These are phyloP conservation scores for Neurospora sp. DNA, from an alignment of 495 filamentous ascomycete species.

Conservation along the genomic window DNA sequence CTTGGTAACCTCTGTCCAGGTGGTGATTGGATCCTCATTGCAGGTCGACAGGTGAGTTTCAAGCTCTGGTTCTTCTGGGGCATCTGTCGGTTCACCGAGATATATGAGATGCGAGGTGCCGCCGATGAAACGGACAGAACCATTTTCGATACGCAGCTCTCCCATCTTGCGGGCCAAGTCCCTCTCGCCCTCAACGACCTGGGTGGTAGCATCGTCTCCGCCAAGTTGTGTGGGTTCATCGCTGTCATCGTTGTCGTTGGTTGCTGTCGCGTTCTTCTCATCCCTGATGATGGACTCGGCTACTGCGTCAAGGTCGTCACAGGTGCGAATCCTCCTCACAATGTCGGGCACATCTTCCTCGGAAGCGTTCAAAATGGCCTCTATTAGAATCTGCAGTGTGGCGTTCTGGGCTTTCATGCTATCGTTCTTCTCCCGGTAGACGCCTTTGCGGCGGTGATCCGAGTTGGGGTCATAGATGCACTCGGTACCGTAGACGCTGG, in stretches of 20 bases:
- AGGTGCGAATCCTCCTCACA: slow-evolving; percentile 78
- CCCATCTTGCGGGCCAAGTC: slow-evolving; percentile 90
- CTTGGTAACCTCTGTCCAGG: slow-evolving; percentile 80
- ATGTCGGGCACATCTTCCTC: slow-evolving; percentile 74
- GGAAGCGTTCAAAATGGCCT: slow-evolving; percentile 83
- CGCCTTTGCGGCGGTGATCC: slow-evolving; percentile 91
- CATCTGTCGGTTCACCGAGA: slow-evolving; percentile 44
- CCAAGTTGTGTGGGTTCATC: slow-evolving; percentile 9
- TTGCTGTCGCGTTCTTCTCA: slow-evolving; percentile 33
- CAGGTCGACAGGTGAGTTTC: slow-evolving; percentile 30
- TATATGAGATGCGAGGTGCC: slow-evolving; percentile 93
- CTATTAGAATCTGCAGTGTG: slow-evolving; percentile 82
- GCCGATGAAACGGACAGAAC: slow-evolving; percentile 84
- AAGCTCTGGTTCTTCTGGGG: slow-evolving; percentile 37
- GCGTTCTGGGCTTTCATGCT: slow-evolving; percentile 77
- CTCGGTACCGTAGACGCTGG: slow-evolving; percentile 87
- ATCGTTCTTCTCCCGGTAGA: slow-evolving; percentile 91
- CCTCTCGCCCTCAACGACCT: slow-evolving; percentile 62
- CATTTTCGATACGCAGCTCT: slow-evolving; percentile 76
- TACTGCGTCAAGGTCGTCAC: slow-evolving; percentile 83
- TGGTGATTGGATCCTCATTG: slow-evolving; percentile 56
- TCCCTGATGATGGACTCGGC: slow-evolving; percentile 65
- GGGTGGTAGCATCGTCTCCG: slow-evolving; percentile 28
- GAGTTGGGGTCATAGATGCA: slow-evolving; percentile 93
- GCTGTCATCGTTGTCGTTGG: slow-evolving; percentile 33